Percentiles rank a stretch among this genome's conserved stretches.
phyloP scores from a whole-genome alignment of 805 yeast genomes.

The Lipomyces sp. region DNA sequence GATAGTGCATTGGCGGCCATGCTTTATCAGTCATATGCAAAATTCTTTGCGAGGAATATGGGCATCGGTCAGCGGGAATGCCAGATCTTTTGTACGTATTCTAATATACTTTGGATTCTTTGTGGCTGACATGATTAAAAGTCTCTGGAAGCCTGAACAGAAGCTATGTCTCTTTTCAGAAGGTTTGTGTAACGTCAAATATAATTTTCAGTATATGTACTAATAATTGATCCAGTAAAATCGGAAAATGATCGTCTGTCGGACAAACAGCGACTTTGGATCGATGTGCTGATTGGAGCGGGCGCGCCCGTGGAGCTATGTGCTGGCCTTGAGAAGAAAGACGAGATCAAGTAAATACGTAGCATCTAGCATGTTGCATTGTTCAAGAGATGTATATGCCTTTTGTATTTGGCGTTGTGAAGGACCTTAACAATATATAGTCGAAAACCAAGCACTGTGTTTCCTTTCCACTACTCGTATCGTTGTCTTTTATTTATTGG shows the following conservation, averaged over 20 bases:
- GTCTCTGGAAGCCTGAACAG: conserved; percentile 42
- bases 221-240: conserved; percentile 46
- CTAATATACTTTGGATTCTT: too few relatives aligned
- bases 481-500: too few relatives aligned
- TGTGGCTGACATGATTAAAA: not conserved
- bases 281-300: conserved; percentile 41
- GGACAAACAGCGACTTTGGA: conserved; percentile 48
- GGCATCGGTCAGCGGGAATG: conserved; percentile 43
- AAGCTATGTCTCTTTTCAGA: conserved; percentile 33
- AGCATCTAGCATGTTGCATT: not conserved
- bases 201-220: not conserved
- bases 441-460: too few relatives aligned
- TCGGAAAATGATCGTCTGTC: conserved; percentile 48
- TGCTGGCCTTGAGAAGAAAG: conserved; percentile 19
- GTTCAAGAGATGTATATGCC: not conserved
- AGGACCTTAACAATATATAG: too few relatives aligned
- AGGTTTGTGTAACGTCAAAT: conserved; percentile 7
- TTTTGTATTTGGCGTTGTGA: not conserved
- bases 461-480: too few relatives aligned
- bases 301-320: conserved; percentile 47
- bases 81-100: conserved; percentile 45
- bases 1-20: conserved; percentile 35
- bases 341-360: not conserved
- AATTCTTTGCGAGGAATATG: conserved; percentile 39
- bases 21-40: conserved; percentile 38